Percentiles rank a stretch among this genome's conserved stretches.
phyloP scores from a whole-genome alignment of 2,329 filamentous ascomycete species.

The Sporothrix inflata region DNA sequence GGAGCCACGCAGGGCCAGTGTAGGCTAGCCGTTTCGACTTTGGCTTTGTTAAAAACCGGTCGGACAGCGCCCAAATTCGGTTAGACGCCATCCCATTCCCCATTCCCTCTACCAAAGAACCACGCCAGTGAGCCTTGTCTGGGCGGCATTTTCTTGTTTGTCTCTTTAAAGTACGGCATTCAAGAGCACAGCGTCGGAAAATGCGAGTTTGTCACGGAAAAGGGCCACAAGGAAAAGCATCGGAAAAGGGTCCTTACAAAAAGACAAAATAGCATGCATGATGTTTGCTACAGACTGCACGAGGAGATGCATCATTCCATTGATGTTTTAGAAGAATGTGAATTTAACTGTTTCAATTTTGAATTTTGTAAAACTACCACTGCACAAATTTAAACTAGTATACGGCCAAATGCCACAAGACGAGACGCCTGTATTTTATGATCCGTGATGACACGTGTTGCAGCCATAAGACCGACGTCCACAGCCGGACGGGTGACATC shows the following conservation, averaged over 20 bases:
- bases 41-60: not conserved
- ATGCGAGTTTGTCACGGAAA: not conserved
- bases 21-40: not conserved
- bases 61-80: not conserved
- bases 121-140: not conserved
- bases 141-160: slow-evolving; percentile 1
- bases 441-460: not conserved
- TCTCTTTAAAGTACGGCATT: not conserved
- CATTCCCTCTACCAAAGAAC: not conserved
- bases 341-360: too few relatives aligned
- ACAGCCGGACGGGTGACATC: not conserved
- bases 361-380: too few relatives aligned
- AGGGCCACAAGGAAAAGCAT: not conserved
- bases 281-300: too few relatives aligned
- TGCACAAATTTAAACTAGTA: too few relatives aligned
- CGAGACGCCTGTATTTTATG: not conserved
- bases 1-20: not conserved
- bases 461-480: not conserved
- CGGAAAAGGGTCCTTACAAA: too few relatives aligned
- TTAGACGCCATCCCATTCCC: not conserved
- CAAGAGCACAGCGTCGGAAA: not conserved
- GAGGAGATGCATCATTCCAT: too few relatives aligned
- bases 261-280: too few relatives aligned
- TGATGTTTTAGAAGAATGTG: too few relatives aligned
- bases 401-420: too few relatives aligned